Base-by-base conservation (phyloP, 1,139 yeast species). In the Tardiomyces digboiensis region DNA sequence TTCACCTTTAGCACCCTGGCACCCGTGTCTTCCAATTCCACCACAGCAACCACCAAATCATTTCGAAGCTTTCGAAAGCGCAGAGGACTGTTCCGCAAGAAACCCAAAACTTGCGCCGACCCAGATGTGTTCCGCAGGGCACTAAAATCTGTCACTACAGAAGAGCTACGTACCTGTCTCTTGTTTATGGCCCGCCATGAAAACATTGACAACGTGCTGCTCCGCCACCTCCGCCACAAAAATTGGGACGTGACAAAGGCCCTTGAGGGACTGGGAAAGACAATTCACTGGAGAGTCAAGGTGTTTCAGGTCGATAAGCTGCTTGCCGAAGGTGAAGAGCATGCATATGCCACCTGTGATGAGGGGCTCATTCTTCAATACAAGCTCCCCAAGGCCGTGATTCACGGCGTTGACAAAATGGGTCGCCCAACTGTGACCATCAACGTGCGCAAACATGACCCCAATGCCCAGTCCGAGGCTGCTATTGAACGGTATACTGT, bases 381-480 rank as follows among this genome's bases (percentile, higher is more conserved):
- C 50, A 70, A 71, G 51, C 51, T 70, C 41, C 79, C 80, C 46
- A 83, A 85, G 65, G 80, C 84, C 19, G 72, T 75, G 46, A 64
- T 84, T 41, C 70, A 77, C 53, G 95, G 95, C 21, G 57, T 57
- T 40, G 95, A 87, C 62, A 68, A 67, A 50, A 61, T 67, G 22
- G 79, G 78, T 7, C 73, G 89, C 51, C 93, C 94, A 26, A 67
- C 85, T 44, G 84, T 84, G 42, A 70, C 75, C 49, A 78, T 85
- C 33, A 74, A 84, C 54, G 89, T 87, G n/a, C 73, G 78, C 51
- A 67, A 76, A 52, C 96, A 87, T 61, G 75, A 75, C 54, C 76
- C 91, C 19, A 70, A 72, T 33, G 87, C 82, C 38, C 91, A 85
- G 64, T 70, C 81, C 2, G 79, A 75, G 44, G 73, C 71, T 46